phyloP scores from a whole-genome alignment of 768 basidiomycete genomes.

The Suillus clintonianus region DNA sequence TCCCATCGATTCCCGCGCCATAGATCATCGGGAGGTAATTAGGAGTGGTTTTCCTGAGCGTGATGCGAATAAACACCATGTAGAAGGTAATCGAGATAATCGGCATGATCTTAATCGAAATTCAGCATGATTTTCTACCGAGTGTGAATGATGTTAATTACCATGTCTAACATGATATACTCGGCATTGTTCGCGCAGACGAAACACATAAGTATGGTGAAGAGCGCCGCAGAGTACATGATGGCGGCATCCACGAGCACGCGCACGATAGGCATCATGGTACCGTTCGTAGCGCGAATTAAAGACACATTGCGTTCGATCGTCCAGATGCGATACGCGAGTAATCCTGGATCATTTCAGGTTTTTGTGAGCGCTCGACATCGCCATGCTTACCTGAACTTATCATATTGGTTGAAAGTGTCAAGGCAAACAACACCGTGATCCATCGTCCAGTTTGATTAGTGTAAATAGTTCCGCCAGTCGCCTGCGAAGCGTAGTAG shows the following conservation, averaged over 20 bases:
- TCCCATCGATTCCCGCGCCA: neutral
- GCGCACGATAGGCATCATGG: conserved; percentile 2
- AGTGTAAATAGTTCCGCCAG: neutral
- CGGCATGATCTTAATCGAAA: conserved; percentile 15
- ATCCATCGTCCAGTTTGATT: conserved; percentile 5
- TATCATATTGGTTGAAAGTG: conserved; percentile 10
- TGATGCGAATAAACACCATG: conserved; percentile 26
- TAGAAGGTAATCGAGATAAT: conserved; percentile 28
- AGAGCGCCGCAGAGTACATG: conserved; percentile 7
- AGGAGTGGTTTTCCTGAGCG: conserved; percentile 7
- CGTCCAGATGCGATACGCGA: conserved; percentile 11
- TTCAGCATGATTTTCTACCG: neutral
- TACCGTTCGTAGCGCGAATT: neutral
- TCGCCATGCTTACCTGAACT: conserved; percentile 5
- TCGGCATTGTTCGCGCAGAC: conserved; percentile 5
- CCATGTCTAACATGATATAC: conserved; percentile 8
- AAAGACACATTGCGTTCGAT: neutral
- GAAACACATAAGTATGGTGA: conserved; percentile 8
- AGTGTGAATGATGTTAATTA: neutral
- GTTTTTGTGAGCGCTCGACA: neutral
- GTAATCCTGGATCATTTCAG: neutral
- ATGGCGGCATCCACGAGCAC: conserved; percentile 10
- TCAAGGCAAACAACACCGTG: conserved; percentile 5
- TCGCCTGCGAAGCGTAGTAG: conserved; percentile 9
- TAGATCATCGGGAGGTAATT: neutral